These are phyloP conservation scores for Apophysomyces trapeziformis DNA, from an alignment of 371 early-diverging fungal genomes.

Conservation along the genomic window DNA sequence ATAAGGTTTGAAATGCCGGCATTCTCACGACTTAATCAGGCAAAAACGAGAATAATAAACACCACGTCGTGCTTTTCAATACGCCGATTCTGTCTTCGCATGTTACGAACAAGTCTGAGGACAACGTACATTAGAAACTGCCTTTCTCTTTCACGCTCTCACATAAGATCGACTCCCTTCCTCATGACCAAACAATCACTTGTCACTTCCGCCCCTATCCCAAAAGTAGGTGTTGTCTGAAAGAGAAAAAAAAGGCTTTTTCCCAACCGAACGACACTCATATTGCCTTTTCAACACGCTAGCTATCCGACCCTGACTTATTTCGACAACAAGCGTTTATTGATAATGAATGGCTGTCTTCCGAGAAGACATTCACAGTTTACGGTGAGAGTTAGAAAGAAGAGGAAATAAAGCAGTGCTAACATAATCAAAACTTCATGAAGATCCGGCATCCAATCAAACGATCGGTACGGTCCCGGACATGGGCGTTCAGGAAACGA, in stretches of 20 bases:
- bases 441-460: conserved; percentile 73
- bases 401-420: neutral
- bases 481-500: conserved; percentile 65
- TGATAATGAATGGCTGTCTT: conserved; percentile 59
- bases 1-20: no score
- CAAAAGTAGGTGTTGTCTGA: conserved; percentile 31
- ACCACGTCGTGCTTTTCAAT: neutral
- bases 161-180: neutral
- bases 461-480: conserved; percentile 71
- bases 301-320: conserved; percentile 60
- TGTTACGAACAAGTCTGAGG: neutral
- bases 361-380: conserved; percentile 52
- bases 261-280: no score
- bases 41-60: neutral
- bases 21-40: neutral
- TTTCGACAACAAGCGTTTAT: conserved; percentile 58
- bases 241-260: neutral
- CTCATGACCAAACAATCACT: conserved; percentile 13
- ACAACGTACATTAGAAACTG: neutral
- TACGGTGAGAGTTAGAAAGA: conserved; percentile 27
- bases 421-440: neutral
- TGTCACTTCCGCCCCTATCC: conserved; percentile 31
- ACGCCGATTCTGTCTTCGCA: neutral
- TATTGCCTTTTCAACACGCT: neutral
- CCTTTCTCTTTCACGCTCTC: neutral